These are phyloP conservation scores for Chrysoporthe puriensis DNA, from an alignment of 2,329 filamentous ascomycete species.

Conservation along the genomic window DNA sequence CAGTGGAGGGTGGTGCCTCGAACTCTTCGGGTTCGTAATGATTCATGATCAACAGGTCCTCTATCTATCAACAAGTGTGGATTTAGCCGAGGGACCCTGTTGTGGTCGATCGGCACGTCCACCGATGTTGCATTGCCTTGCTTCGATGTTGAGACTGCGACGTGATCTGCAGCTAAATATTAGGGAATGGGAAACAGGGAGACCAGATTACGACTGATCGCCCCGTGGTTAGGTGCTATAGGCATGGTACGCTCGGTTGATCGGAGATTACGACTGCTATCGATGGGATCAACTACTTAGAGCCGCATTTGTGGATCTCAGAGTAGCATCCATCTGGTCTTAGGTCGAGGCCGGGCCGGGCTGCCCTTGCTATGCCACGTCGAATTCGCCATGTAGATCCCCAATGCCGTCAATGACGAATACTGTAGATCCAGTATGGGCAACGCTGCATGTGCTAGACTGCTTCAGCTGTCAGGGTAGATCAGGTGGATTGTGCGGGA, in stretches of 20 bases:
- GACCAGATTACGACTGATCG: neutral
- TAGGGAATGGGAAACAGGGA: neutral
- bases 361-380: neutral
- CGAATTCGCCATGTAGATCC: neutral
- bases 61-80: too few species aligned
- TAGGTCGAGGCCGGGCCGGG: neutral
- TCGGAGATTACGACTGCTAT: neutral
- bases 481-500: neutral
- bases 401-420: slow-evolving; percentile 3
- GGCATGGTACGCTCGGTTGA: neutral
- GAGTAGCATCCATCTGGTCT: neutral
- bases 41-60: too few species aligned
- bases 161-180: too few species aligned
- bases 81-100: too few species aligned
- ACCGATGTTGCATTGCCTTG: too few species aligned
- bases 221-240: neutral
- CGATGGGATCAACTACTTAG: neutral
- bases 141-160: too few species aligned
- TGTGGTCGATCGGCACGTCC: too few species aligned
- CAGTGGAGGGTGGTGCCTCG: neutral
- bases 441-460: neutral
- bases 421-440: neutral
- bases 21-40: neutral
- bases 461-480: neutral
- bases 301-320: slow-evolving; percentile 2